Evolutionary conservation across 495 filamentous ascomycete species (phyloP).

Genomic region (Friedmanniomyces endolithicus): DNA sequence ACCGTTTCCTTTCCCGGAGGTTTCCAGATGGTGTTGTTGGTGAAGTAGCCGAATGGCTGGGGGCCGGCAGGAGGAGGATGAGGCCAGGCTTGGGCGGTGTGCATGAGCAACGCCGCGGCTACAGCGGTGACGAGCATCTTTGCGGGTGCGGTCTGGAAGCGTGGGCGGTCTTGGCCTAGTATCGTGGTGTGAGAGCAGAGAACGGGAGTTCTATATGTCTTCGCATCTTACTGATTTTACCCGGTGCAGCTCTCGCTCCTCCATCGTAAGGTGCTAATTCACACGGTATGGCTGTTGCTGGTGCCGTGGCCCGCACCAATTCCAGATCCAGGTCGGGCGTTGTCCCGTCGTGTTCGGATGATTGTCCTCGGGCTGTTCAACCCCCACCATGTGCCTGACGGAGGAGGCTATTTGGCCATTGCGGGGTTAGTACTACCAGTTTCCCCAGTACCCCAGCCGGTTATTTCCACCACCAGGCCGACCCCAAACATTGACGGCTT

Average conservation of each 20-base stretch:
- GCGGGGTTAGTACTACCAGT: background rate
- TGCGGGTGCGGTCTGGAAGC: background rate
- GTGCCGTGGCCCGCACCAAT: background rate
- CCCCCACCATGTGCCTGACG: background rate
- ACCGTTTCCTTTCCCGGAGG: conserved; percentile 1
- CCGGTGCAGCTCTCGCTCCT: background rate
- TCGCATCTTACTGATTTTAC: background rate
- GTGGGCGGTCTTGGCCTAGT: background rate
- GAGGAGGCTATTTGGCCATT: no score
- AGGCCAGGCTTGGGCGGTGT: background rate
- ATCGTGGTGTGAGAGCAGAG: no score
- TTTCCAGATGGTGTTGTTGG: conserved; percentile 15
- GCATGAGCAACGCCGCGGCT: background rate
- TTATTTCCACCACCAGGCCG: background rate
- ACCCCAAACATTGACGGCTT: no score
- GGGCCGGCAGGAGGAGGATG: background rate
- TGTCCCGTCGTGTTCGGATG: background rate
- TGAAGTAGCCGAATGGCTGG: background rate
- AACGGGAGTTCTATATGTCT: background rate
- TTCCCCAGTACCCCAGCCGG: background rate
- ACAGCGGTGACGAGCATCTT: background rate
- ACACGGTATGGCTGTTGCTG: background rate
- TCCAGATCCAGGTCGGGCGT: background rate
- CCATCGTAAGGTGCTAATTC: background rate
- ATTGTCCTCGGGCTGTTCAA: background rate